Base-by-base conservation (phyloP, 805 yeast species). In the Wickerhamiella siamensis region DNA sequence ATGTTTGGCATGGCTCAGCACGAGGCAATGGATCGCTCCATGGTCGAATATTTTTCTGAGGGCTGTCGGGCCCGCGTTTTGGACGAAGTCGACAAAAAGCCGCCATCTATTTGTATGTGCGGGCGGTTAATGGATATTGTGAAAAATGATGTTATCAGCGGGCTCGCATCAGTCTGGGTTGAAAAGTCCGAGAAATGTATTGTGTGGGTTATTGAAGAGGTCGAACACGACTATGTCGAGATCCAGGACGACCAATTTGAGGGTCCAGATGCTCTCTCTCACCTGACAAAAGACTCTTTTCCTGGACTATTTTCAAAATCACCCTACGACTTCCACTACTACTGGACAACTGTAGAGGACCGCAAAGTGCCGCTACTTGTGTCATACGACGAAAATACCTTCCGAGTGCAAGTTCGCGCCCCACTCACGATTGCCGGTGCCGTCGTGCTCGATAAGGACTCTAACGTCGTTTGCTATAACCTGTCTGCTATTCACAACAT, bases 101-200 rank as follows among this genome's bases (percentile, higher is more conserved):
- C 38, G 14, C 33, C 24, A 4, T 37, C 32, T 20, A 26, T 33
- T 10, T 24, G 24, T 16, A 10, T 42, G 49, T 62, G 44, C 31
- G 96, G 95, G 44, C 91, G 83, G 52, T 75, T 86, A 38, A 75
- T 84, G 10, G 94, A 93, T 8, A 79, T 86, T 37, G 66, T 72
- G 33, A 70, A 83, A 50, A 75, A 78, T 12, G 80, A 81, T 15
- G 70, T 70, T 38, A 70, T 70, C 22, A 64, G 72, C 44, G 81
- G 87, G 1, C 78, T 94, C 81, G 86, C 94, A 9, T 81, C 94
- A 0, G 60, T 87, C 43, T 88, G 95, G 95, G 94, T 91, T 0
- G 86, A 86, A 52, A 29, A 41, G 6, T 75, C 77, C 49, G 78
- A 77, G 3, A 73, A 73, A 35, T 60, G 82, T 42, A 69, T 86